phyloP scores from a whole-genome alignment of 108 stramenopile species.

The Nannochloropsis gaditana region DNA sequence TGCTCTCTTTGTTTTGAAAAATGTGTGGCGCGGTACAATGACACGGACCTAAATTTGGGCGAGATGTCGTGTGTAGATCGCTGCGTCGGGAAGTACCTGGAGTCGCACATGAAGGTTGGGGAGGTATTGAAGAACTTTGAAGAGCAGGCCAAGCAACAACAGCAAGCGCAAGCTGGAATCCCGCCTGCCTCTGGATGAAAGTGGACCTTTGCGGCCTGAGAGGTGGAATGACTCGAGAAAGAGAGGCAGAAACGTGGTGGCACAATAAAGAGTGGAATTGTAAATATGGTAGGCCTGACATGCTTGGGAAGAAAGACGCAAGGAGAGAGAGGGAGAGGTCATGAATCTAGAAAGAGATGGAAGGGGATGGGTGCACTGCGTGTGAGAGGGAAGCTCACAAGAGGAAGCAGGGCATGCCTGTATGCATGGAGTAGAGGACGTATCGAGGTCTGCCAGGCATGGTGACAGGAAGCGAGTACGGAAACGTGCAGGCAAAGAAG shows the following conservation, averaged over 20 bases:
- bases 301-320: not conserved
- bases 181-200: not conserved
- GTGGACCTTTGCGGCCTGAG: too few species aligned
- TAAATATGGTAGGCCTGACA: too few species aligned
- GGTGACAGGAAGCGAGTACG: too few species aligned
- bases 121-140: slow-evolving; percentile 29
- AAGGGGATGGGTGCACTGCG: not conserved
- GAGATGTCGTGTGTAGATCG: slow-evolving; percentile 38
- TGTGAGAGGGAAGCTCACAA: not conserved
- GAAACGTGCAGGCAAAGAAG: too few species aligned
- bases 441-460: too few species aligned
- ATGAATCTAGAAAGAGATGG: too few species aligned
- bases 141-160: slow-evolving; percentile 18
- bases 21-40: slow-evolving; percentile 27
- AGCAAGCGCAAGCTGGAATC: not conserved
- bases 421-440: too few species aligned
- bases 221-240: too few species aligned
- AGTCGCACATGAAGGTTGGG: slow-evolving; percentile 30
- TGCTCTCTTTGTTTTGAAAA: slow-evolving; percentile 26
- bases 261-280: too few species aligned
- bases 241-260: too few species aligned
- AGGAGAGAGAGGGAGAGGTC: not conserved
- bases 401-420: too few species aligned
- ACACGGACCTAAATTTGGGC: slow-evolving; percentile 30
- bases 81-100: slow-evolving; percentile 33